phyloP scores from a whole-genome alignment of 2,329 filamentous ascomycete species.

The Hypoxylon sp. region DNA sequence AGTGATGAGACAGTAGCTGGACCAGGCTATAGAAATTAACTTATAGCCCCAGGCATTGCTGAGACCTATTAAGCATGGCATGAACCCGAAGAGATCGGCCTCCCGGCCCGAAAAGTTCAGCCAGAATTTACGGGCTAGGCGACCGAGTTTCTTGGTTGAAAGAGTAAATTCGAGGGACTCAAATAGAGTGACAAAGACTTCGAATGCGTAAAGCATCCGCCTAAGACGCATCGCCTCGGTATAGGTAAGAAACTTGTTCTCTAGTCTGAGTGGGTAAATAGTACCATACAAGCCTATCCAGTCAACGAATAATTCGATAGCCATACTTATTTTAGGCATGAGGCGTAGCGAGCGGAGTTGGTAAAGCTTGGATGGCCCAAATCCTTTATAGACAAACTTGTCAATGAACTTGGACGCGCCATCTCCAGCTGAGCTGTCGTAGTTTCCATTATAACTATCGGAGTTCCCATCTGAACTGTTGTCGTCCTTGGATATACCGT shows the following conservation, averaged over 20 bases:
- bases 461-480: no score
- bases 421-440: no score
- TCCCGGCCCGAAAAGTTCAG: not conserved
- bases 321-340: constrained; percentile 7
- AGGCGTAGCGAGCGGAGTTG: not conserved
- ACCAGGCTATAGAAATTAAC: not conserved
- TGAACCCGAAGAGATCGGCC: not conserved
- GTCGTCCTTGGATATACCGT: no score
- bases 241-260: not conserved
- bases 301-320: constrained; percentile 9
- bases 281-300: constrained; percentile 5
- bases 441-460: no score
- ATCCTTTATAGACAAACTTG: not conserved
- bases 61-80: not conserved
- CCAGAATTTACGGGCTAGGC: not conserved
- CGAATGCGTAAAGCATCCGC: constrained; percentile 15
- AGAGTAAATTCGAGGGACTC: not conserved
- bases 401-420: constrained; percentile 10
- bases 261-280: constrained; percentile 4
- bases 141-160: not conserved
- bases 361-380: not conserved
- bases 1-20: not conserved
- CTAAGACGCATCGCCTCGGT: constrained; percentile 20
- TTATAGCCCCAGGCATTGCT: not conserved
- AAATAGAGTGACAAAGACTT: not conserved